A percentile compares a stretch with the other conserved stretches of the same genome.
Conservation (phyloP, 768 basidiomycete genomes). For the Boletus speciosus region DNA sequence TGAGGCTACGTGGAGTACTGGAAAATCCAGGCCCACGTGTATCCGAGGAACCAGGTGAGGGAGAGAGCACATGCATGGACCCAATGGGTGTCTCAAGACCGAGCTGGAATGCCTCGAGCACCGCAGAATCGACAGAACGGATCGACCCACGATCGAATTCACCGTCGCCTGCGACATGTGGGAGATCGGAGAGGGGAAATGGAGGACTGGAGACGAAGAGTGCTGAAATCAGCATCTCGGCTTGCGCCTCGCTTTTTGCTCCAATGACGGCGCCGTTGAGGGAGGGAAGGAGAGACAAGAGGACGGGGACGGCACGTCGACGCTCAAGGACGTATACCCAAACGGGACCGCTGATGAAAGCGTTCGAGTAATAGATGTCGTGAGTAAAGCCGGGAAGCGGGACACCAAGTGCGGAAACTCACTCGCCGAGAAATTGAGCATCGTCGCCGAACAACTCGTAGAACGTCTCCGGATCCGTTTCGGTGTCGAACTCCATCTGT, state of each 20-base stretch:
- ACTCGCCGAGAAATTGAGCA: constrained; percentile 72
- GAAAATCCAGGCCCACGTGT: constrained; percentile 20
- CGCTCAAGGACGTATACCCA: constrained; percentile 91
- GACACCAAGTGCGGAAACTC: constrained; percentile 32
- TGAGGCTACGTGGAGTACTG: constrained; percentile 29
- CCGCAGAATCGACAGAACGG: constrained; percentile 45
- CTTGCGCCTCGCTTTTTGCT: constrained; percentile 59
- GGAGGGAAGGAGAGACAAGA: constrained; percentile 70
- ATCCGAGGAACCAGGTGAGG: constrained; percentile 23
- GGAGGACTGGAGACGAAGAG: constrained; percentile 83
- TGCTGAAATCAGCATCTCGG: constrained; percentile 74
- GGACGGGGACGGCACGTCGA: constrained; percentile 75
- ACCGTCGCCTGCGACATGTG: constrained; percentile 37
- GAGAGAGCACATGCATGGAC: constrained; percentile 41
- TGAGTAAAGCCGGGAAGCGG: constrained; percentile 7
- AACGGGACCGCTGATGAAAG: constrained; percentile 65
- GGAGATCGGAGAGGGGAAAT: constrained; percentile 66
- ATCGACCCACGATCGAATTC: constrained; percentile 35
- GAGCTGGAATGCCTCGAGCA: constrained; percentile 42
- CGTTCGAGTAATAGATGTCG: constrained; percentile 1
- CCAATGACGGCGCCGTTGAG: constrained; percentile 61
- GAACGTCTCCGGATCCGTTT: constrained; percentile 75
- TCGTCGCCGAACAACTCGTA: constrained; percentile 81
- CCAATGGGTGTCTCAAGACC: constrained; percentile 41
- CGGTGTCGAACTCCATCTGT: constrained; percentile 85